Evolutionary conservation across 495 filamentous ascomycete genomes (phyloP).

Genomic region (Trichoderma reesei): DNA sequence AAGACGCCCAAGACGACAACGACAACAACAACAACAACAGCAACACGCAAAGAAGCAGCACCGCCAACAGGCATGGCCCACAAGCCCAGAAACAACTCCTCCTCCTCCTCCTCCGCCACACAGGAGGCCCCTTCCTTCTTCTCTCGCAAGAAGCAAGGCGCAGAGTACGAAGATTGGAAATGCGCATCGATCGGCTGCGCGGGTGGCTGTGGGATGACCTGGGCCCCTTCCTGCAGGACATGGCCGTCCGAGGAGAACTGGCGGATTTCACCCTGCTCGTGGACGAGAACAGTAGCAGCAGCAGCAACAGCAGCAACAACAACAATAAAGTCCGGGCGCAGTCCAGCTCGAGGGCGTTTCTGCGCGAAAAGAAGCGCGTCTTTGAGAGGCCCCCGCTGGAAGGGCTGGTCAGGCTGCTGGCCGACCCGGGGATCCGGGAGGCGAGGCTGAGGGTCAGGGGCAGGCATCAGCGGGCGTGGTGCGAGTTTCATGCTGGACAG

Average conservation of each 20-base stretch:
- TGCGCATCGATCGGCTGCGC: neutral
- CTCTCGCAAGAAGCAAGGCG: neutral
- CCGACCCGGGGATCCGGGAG: neutral
- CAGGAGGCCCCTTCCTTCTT: neutral
- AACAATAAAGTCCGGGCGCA: neutral
- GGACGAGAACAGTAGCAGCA: neutral
- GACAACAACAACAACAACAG: neutral
- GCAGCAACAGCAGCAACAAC: too few relatives aligned
- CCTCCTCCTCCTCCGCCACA: neutral
- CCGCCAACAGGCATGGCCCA: too few relatives aligned
- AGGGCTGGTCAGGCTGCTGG: slow-evolving; percentile 7
- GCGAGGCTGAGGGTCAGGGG: neutral
- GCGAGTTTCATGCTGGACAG: neutral
- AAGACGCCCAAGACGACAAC: neutral
- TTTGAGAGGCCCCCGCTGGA: neutral
- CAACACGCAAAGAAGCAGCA: too few relatives aligned
- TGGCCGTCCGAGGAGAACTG: neutral
- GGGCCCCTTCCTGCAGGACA: neutral
- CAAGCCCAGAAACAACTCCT: neutral
- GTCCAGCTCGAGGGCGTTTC: neutral
- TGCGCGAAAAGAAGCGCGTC: neutral
- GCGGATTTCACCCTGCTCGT: neutral
- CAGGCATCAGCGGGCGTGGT: neutral
- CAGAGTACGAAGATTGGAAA: neutral
- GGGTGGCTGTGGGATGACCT: slow-evolving; percentile 5